Conservation (phyloP, 805 yeast species). For the Huiozyma naganishii region DNA sequence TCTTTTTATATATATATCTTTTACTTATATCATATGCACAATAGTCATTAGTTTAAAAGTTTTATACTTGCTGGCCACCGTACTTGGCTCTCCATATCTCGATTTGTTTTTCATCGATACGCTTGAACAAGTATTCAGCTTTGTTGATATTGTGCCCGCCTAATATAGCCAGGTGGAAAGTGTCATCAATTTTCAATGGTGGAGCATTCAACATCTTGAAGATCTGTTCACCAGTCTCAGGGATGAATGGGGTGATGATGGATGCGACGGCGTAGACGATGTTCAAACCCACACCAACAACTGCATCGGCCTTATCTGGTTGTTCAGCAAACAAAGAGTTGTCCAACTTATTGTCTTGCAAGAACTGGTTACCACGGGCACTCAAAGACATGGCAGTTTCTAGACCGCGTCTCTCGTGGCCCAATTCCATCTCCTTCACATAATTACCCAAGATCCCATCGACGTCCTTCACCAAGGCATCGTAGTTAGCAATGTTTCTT, state of each 20-base stretch:
- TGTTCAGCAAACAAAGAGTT: slow-evolving; percentile 66
- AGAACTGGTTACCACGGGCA: slow-evolving; percentile 86
- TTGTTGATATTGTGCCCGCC: slow-evolving; percentile 83
- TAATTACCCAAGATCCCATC: slow-evolving; percentile 51
- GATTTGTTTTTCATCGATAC: slow-evolving; percentile 84
- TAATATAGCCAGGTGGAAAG: slow-evolving; percentile 54
- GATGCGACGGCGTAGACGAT: slow-evolving; percentile 79
- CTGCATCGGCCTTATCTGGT: slow-evolving; percentile 82
- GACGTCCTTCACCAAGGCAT: slow-evolving; percentile 41
- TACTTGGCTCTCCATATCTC: slow-evolving; percentile 78
- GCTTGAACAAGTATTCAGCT: slow-evolving; percentile 82
- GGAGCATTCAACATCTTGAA: slow-evolving; percentile 78
- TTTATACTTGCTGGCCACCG: slow-evolving; percentile 58
- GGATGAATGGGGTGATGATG: slow-evolving; percentile 80
- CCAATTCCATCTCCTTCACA: slow-evolving; percentile 63
- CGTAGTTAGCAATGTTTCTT: slow-evolving; percentile 38
- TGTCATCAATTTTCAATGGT: slow-evolving; percentile 62
- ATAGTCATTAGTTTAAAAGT: slow-evolving; percentile 1
- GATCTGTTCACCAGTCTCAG: slow-evolving; percentile 64
- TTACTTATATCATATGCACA: background rate
- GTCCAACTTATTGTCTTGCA: slow-evolving; percentile 93
- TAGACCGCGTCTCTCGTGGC: slow-evolving; percentile 76
- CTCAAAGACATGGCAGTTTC: slow-evolving; percentile 87
- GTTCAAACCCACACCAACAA: slow-evolving; percentile 84
- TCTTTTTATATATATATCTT: too few species aligned